Percentiles rank a stretch among this genome's conserved stretches.
These are phyloP conservation scores for Metschnikowia borealis DNA, from an alignment of 805 yeast species.

Conservation along the genomic window DNA sequence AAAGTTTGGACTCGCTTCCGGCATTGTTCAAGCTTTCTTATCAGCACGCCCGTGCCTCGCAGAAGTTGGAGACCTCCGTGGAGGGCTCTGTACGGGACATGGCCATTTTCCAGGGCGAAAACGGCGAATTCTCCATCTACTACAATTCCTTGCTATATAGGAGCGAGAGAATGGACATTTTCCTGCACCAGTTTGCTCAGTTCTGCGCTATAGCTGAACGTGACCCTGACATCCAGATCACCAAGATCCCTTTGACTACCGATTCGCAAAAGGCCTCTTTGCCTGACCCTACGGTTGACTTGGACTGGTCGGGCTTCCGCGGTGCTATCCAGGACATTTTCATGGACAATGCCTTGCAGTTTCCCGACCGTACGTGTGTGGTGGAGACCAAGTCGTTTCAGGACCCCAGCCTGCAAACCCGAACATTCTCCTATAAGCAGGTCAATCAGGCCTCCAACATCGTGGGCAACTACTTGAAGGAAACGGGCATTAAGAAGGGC, in stretches of 20 bases:
- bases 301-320: conserved; percentile 87
- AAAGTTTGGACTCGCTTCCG: conserved; percentile 55
- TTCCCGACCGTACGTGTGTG: conserved; percentile 87
- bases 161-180: conserved; percentile 58
- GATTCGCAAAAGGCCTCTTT: conserved; percentile 53
- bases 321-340: conserved; percentile 98
- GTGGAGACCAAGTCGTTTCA: conserved; percentile 81
- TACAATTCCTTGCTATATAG: conserved; percentile 78
- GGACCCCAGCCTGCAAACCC: conserved; percentile 49
- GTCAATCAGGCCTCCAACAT: conserved; percentile 90
- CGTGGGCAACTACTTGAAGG: conserved; percentile 82
- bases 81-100: conserved; percentile 61
- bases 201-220: conserved; percentile 39
- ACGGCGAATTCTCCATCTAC: conserved; percentile 40
- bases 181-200: conserved; percentile 69
- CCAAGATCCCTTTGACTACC: conserved; percentile 67
- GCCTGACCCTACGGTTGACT: conserved; percentile 83
- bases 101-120: conserved; percentile 43
- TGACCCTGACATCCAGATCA: conserved; percentile 42
- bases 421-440: conserved; percentile 79
- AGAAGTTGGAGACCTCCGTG: conserved; percentile 44
- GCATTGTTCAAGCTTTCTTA: conserved; percentile 59
- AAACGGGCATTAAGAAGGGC: conserved; percentile 79
- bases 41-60: conserved; percentile 40
- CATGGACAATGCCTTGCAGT: conserved; percentile 74